Percentiles rank a stretch among this genome's conserved stretches.
Evolutionary conservation across 2,329 filamentous ascomycete species (phyloP).

Genomic region (Aspergillus pseudoglaucus): DNA sequence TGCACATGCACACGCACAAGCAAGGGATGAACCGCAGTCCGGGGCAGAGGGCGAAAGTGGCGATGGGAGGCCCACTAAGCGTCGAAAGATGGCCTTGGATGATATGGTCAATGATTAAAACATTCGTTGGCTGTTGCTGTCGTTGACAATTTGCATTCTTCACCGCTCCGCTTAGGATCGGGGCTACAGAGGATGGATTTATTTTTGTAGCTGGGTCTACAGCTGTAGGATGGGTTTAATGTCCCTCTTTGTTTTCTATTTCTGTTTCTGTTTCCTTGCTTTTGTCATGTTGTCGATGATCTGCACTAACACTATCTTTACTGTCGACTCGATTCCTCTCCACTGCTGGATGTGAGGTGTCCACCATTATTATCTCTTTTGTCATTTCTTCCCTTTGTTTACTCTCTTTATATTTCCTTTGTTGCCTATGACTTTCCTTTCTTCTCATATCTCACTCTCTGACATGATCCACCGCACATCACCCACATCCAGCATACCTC

Average conservation of each 20-base stretch:
- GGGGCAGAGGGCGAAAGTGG: slow-evolving; percentile 13
- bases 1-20: neutral
- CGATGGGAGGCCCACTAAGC: slow-evolving; percentile 26
- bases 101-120: slow-evolving; percentile 35
- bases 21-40: slow-evolving; percentile 11
- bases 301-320: no score
- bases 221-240: slow-evolving; percentile 14
- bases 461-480: no score
- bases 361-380: neutral
- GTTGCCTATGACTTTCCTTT: neutral
- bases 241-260: slow-evolving; percentile 7
- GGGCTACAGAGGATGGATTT: neutral
- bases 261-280: no score
- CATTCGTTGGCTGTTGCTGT: neutral
- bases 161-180: neutral
- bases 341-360: neutral
- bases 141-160: neutral
- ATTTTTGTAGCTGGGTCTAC: slow-evolving; percentile 17
- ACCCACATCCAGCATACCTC: no score
- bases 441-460: neutral
- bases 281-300: no score
- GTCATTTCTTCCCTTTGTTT: neutral
- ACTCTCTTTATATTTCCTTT: neutral
- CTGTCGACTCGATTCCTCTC: neutral
- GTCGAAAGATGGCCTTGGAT: slow-evolving; percentile 35